Base-by-base conservation (phyloP, 1,284 basidiomycete genomes). In the Neonothopanus nambi region DNA sequence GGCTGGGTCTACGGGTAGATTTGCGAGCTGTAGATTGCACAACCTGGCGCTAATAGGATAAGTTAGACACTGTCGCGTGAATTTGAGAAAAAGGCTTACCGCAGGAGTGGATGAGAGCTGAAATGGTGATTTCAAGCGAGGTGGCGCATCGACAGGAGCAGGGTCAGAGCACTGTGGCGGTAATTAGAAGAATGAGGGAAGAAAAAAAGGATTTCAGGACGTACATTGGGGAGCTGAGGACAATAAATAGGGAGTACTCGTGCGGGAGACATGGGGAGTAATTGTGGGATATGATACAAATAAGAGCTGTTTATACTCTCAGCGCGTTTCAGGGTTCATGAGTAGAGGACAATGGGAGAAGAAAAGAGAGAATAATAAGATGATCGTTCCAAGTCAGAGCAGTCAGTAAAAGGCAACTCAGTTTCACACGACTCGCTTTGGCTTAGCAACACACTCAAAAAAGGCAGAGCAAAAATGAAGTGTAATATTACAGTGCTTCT, bases 111-210 rank as follows among this genome's bases (percentile, higher is more conserved):
- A 44, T 26, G 45, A 41, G 37, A 49, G 51, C 24, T 57, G 46
- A 20, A 57, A 53, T 7, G 55, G 51, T 33, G 55, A 52, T 15
- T 49, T 37, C 12, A 37, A 21, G 38, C 35, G 18, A 13, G 45
- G 35, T 28, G 46, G 45, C n/a, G 42, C 39, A 47, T 49, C 42
- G 42, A 35, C 20, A 37, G 15, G 28, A 17, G 37, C 39, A 41
- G 46, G 30, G 13, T 33, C 30, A 33, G 30, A 33, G 13, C 9
- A 39, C 47, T 48, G 20, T 7, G 9, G n/a, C 15, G 15, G 39
- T 11, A 33, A 13, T 26, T 44, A 30, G 18, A 28, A 37, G 24
- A 9, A 44, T 33, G 26, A 51, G 13, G 15, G 6, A 20, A 41
- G 26, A 21, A 45, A 18, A 17, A 26, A 30, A 24, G 42, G n/a